These are phyloP conservation scores for Leccinum aurantiacum DNA, from an alignment of 768 basidiomycete species.

Conservation along the genomic window DNA sequence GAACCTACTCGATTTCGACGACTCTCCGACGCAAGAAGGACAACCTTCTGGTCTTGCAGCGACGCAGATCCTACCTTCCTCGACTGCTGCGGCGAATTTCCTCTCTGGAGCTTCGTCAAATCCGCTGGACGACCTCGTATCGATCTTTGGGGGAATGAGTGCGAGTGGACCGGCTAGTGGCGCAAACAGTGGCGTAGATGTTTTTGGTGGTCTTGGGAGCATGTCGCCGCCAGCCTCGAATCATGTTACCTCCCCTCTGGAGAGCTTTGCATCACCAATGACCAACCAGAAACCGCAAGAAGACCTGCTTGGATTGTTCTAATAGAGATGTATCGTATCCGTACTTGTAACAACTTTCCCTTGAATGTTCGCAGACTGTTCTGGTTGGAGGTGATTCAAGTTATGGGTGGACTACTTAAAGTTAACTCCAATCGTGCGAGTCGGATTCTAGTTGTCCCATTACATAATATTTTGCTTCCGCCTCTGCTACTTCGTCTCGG, in stretches of 20 bases:
- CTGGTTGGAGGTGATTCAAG: background rate
- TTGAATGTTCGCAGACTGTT: background rate
- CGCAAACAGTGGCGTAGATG: conserved; percentile 11
- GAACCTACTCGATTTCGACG: conserved; percentile 93
- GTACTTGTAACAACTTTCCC: background rate
- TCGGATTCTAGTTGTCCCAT: background rate
- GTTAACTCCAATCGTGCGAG: background rate
- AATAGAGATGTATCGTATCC: conserved; percentile 17
- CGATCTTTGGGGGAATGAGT: conserved; percentile 73
- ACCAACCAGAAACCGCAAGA: conserved; percentile 42
- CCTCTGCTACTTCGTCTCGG: background rate
- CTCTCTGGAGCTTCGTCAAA: conserved; percentile 81
- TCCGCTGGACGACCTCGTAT: conserved; percentile 90
- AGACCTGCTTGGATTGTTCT: conserved; percentile 58
- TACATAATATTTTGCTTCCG: background rate
- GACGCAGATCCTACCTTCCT: conserved; percentile 67
- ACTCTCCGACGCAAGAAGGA: conserved; percentile 54
- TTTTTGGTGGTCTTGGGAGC: conserved; percentile 22
- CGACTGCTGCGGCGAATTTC: conserved; percentile 72
- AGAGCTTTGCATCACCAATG: conserved; percentile 18
- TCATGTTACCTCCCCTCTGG: conserved; percentile 20
- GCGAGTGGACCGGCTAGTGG: conserved; percentile 23
- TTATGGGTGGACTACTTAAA: background rate
- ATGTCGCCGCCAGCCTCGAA: conserved; percentile 7
- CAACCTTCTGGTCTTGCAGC: conserved; percentile 76